phyloP scores from a whole-genome alignment of 352 stramenopile genomes.

The Aphanomyces euteiches region DNA sequence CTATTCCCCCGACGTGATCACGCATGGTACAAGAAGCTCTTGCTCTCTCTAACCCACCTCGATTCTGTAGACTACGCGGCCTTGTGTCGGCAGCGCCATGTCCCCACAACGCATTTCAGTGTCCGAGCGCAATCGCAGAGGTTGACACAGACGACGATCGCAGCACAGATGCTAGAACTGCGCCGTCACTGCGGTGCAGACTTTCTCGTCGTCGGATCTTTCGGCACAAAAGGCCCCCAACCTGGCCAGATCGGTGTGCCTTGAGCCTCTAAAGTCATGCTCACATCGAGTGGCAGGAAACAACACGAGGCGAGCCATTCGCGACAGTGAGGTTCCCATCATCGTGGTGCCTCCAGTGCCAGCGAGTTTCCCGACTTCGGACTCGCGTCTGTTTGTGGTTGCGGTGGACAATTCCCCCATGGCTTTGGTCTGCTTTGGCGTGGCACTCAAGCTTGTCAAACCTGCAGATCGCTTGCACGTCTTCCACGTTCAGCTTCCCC shows the following conservation, averaged over 20 bases:
- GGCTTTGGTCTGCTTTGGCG: constrained; percentile 3
- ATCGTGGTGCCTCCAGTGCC: constrained; percentile 14
- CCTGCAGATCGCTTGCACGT: constrained; percentile 6
- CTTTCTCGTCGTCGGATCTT: constrained; percentile 15
- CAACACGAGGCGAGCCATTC: neutral
- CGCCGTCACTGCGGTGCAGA: neutral
- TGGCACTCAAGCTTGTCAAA: constrained; percentile 20
- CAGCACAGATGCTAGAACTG: constrained; percentile 11
- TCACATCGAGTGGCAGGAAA: constrained; percentile 3
- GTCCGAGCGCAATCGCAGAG: constrained; percentile 11
- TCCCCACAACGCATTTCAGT: neutral
- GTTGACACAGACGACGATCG: constrained; percentile 8
- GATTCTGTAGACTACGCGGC: neutral
- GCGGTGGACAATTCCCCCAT: constrained; percentile 18
- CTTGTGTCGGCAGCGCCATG: neutral
- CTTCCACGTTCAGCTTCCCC: constrained; percentile 16
- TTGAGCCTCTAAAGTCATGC: neutral
- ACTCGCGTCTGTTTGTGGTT: constrained; percentile 8
- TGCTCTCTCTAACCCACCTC: neutral
- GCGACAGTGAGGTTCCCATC: neutral
- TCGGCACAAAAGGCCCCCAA: constrained; percentile 14
- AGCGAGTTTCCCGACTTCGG: neutral
- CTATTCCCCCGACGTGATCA: constrained; percentile 12
- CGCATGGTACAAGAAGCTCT: neutral
- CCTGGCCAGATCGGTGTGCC: constrained; percentile 11